phyloP scores from a whole-genome alignment of 192 early-diverging fungal genomes.

The Diversispora epigaea region DNA sequence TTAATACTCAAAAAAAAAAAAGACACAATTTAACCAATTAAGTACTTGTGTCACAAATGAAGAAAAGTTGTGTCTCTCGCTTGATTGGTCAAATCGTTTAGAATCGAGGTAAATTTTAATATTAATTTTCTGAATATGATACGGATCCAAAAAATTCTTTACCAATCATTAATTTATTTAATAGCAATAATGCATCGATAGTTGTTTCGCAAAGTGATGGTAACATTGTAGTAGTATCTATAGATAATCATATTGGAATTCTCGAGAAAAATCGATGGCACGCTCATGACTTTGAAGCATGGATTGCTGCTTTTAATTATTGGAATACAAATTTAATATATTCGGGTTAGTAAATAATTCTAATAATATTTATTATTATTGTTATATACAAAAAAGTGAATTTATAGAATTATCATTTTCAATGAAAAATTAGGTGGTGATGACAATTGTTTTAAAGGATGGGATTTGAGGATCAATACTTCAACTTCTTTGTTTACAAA shows the following conservation, averaged over 20 bases:
- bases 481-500: slow-evolving; percentile 60
- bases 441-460: slow-evolving; percentile 82
- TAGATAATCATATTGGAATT: slow-evolving; percentile 47
- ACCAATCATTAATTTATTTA: not conserved
- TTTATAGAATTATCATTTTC: not conserved
- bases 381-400: not conserved
- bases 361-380: not conserved
- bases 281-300: slow-evolving; percentile 89
- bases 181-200: slow-evolving; percentile 41
- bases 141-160: not conserved
- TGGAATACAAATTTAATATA: slow-evolving; percentile 73
- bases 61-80: slow-evolving; percentile 73
- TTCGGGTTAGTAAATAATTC: slow-evolving; percentile 46
- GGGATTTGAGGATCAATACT: slow-evolving; percentile 73
- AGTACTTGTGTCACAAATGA: slow-evolving; percentile 45
- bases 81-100: slow-evolving; percentile 87
- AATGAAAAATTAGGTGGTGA: slow-evolving; percentile 65
- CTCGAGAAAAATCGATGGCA: slow-evolving; percentile 57
- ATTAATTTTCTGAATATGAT: not conserved
- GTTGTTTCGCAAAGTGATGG: slow-evolving; percentile 82
- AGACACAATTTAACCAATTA: slow-evolving; percentile 38
- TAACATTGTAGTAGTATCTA: slow-evolving; percentile 50
- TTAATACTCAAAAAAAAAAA: not conserved
- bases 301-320: slow-evolving; percentile 90
- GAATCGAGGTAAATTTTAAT: slow-evolving; percentile 13